Conservation (phyloP, 176 grass and related monocot species). For the Cymbopogon citratus region DNA sequence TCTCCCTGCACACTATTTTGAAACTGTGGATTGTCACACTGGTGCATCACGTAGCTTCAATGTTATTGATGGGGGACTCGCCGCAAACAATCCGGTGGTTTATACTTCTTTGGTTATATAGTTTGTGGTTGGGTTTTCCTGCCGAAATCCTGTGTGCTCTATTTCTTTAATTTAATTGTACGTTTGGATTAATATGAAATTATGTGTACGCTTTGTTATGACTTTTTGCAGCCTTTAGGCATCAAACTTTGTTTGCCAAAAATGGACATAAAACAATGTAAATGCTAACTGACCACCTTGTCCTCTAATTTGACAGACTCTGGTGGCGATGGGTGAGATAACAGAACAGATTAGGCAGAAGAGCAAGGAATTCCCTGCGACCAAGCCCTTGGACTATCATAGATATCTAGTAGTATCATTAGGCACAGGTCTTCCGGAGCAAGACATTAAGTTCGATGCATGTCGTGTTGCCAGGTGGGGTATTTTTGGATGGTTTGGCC, state of each 20-base stretch:
- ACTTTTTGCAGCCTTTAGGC: background rate
- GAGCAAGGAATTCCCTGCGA: conserved; percentile 35
- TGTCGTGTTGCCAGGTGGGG: conserved; percentile 40
- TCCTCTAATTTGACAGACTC: conserved; percentile 35
- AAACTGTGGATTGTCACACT: conserved; percentile 20
- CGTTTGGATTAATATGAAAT: background rate
- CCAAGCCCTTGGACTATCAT: conserved; percentile 40
- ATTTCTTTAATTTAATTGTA: background rate
- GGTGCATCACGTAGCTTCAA: conserved; percentile 36
- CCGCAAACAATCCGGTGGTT: conserved; percentile 47
- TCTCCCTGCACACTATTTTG: conserved; percentile 45
- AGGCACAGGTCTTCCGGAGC: conserved; percentile 37
- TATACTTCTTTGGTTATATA: background rate
- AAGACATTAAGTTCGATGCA: conserved; percentile 30
- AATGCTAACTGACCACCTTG: background rate
- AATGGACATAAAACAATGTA: background rate
- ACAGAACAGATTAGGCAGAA: conserved; percentile 34
- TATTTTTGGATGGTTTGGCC: conserved; percentile 44
- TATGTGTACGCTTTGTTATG: background rate
- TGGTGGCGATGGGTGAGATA: conserved; percentile 47
- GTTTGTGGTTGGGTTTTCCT: background rate
- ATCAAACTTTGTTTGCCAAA: conserved; percentile 1
- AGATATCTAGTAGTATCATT: conserved; percentile 47
- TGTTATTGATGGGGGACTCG: conserved; percentile 46
- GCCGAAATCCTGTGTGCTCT: background rate